phyloP scores from a whole-genome alignment of 73 alveolate species.

The Tetrahymena borealis region DNA sequence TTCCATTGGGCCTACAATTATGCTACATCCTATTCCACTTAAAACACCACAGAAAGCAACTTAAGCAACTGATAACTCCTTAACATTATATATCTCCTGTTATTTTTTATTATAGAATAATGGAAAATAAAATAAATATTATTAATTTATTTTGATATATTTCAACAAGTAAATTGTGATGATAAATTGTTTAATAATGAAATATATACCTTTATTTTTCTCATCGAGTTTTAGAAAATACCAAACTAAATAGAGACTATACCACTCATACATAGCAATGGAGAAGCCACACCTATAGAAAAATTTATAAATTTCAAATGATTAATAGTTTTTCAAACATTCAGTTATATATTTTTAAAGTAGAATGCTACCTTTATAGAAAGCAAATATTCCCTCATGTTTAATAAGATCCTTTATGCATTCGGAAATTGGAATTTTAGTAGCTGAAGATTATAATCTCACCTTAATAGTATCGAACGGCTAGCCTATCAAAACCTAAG shows the following conservation, averaged over 20 bases:
- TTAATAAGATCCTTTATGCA: not conserved
- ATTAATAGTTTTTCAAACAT: not conserved
- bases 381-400: slow-evolving; percentile 41
- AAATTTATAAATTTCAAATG: not conserved
- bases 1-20: not conserved
- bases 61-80: not conserved
- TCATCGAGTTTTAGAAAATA: not conserved
- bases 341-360: no score
- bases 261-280: not conserved
- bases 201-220: not conserved
- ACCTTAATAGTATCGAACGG: slow-evolving; percentile 49
- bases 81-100: not conserved
- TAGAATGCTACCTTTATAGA: slow-evolving; percentile 52
- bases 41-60: not conserved
- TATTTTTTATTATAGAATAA: no score
- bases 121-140: no score
- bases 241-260: slow-evolving; percentile 19
- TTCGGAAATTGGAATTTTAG: not conserved
- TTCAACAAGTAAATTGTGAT: not conserved
- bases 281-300: not conserved
- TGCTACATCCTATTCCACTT: not conserved
- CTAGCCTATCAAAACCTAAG: slow-evolving; percentile 33
- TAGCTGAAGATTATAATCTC: slow-evolving; percentile 13
- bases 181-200: no score
- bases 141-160: not conserved